Base-by-base conservation (phyloP, 805 yeast genomes). In the Candida nemodendra region DNA sequence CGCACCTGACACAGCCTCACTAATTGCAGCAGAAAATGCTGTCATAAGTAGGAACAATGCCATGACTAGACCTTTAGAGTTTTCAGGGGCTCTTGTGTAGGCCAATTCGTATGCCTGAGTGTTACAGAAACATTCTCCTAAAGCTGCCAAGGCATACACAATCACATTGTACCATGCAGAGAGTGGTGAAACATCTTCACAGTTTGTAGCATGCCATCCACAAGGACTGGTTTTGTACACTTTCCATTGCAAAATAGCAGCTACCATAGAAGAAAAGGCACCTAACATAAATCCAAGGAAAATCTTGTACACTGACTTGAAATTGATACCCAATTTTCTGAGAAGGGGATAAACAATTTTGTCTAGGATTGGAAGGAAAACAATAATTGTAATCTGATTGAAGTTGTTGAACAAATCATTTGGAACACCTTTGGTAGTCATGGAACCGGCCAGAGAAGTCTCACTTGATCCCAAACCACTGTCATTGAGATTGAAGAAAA, bases 381-480 rank as follows among this genome's bases (percentile, higher is more conserved):
- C 62, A 44, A 75, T 72, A 48, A 75, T 76, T 13, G 79, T 68
- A 42, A 75, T 63, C 30, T 77, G 78, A 48, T 76, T 75, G 61
- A 76, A 73, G 51, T 73, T 74, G 45, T 62, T 68, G 61, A 74
- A 71, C 49, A 75, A 66, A 63, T 76, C 80, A 50, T 75, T 75
- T 42, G 79, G 79, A 48, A 76, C 76, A 32, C 77, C 76, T 21
- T 71, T 59, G 21, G 72, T 61, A 9, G 67, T 56, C 79, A 75
- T 72, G 21, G 76, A 66, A 44, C 76, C 77, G 32, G 79, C 78
- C 55, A 74, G 79, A 3, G 77, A 70, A 41, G 68, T 72, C 51
- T 69, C 75, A 11, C 58, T 44, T 27, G 71, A 59, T 21, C 76
- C 76, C 49, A 73, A 62, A 45, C 78, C 78, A 41, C 69, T 61